Base-by-base conservation (phyloP, 305 asterid genomes). In the Fraxinus greggii region DNA sequence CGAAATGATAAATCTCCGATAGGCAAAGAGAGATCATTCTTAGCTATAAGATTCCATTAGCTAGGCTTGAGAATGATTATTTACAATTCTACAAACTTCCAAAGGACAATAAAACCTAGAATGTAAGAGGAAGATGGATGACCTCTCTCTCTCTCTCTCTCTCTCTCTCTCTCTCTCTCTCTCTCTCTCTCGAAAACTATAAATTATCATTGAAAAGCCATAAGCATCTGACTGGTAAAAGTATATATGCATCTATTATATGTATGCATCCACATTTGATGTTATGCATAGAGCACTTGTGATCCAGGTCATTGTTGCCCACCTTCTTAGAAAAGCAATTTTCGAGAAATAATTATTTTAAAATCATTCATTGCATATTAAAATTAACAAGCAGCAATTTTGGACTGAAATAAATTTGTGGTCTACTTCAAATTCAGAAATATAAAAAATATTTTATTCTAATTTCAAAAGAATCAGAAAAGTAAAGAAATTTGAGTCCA, bases 81-180 rank as follows among this genome's bases (percentile, higher is more conserved):
- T 78, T 72, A 76, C 80, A 78, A 75, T 80, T 72, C 82, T 86
- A 84, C 74, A 59, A 72, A 72, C 78, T 83, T 81, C 67, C 85
- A 79, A 80, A 85, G 86, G 77, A 81, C 88, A 89, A 84, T 77
- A 77, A 92, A 89, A 95, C 97, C 92, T 90, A 92, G 88, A 67
- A 67, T 67, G 74, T 67, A 35, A 81, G 80, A 83, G 78, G 91
- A 84, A 84, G 92, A 88, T 76, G 90, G 85, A 83, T 82, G 78
- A 81, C 85, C 76, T 75, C 72, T 72, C 83, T 85, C 86, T 85
- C 85, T 80, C 84, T 87, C 80, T 72, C 72, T 84, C 54, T 79
- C 85, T 83, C 79, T 72, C 77, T 32, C 51, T 85, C 85, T 80
- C 84, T 87, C 80, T 72, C 72, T 84, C 54, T 79, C 85, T 83